Base-by-base conservation (phyloP, 106 monocot species). In the Acorus calamus region DNA sequence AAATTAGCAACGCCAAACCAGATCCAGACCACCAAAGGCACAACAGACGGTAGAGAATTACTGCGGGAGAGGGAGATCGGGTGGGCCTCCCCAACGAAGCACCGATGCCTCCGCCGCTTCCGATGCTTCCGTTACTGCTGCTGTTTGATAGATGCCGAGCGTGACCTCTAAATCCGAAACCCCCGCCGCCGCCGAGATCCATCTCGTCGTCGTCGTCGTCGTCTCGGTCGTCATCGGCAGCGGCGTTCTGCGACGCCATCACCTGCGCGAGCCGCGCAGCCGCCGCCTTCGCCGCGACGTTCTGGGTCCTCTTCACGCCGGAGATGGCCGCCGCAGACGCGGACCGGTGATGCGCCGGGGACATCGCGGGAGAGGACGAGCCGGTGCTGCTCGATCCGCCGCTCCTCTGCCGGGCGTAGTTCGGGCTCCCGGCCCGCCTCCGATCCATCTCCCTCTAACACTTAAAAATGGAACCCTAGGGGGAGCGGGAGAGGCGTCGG, bases 191-290 rank as follows among this genome's bases (percentile, higher is more conserved):
- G 9, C 74, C 44, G 5, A 67, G 53, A 6, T 70, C 55, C 6
- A 52, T 63, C 12, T 59, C 67, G 4, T 68, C 75, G 11, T 47
- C 56, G 7, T 69, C 81, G 51, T 69, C 69, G 2, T 88, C 84
- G 5, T 84, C 84, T 4, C 77, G 67, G 44, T 82, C 88, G 5
- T 80, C 83, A n/a, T 65, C 68, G 5, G 50, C 79, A 11, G 64
- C 72, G 8, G 77, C 73, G 11, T 53, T 78, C 74, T 92, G 87
- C 12, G 84, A 78, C 4, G 87, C 84, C 87, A 92, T 92, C 10
- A 92, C 92, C 76, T 84, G 84, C 43, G 92, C 84, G 48, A 88
- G 84, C 44, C 87, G 70, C 8, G 84, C 84, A 28, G 87, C 87
- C 48, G 87, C 92, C 8, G 84, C 92, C 56, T 74, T 73, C 3